Base-by-base conservation (phyloP, 495 filamentous ascomycete species). In the Evansstolkia leycettana region DNA sequence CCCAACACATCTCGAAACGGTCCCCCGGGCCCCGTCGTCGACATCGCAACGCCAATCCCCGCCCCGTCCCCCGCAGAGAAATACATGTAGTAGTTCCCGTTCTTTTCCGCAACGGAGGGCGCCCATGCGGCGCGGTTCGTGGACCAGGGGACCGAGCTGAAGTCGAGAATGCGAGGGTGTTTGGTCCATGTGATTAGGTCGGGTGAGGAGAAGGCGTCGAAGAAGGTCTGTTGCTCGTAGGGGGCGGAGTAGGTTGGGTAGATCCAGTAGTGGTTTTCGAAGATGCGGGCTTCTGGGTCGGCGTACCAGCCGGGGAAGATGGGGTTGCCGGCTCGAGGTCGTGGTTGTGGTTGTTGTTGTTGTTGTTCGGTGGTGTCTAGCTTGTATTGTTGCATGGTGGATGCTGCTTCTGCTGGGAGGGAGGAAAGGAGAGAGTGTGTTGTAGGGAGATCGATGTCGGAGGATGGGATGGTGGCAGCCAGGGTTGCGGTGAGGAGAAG, bases 191-290 rank as follows among this genome's bases (percentile, higher is more conserved):
- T 43, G 17, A 67, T 46, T 17, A 67, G 42, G 42, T 69, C 61
- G 5, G 54, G 42, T 17, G 61, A 65, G 7, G 60, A 65, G 46
- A 65, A 69, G 40, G 60, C 62, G 43, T 70, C 63, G 38, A 69
- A 54, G 41, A 58, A 61, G 23, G 61, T 64, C 41, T 67, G 62
- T 13, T 60, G 34, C 2, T 54, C 52, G 43, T 64, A 67, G 18
- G 43, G 33, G 6, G 50, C 47, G 10, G 57, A 65, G 28, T 54
- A 45, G 2, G 65, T 66, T 2, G 65, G 57, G 41, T 56, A 69
- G 14, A 69, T 56, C 56, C 58, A 69, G 47, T 63, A 67, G 7
- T 43, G 33, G 15, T 37, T 38, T 3, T 56, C 34, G 45, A 62
- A 67, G 48, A 62, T 54, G 38, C 53, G 57, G 18, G 58, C 60